Evolutionary conservation across 257 asterid genomes (phyloP).

Genomic region (Petunia secreta): DNA sequence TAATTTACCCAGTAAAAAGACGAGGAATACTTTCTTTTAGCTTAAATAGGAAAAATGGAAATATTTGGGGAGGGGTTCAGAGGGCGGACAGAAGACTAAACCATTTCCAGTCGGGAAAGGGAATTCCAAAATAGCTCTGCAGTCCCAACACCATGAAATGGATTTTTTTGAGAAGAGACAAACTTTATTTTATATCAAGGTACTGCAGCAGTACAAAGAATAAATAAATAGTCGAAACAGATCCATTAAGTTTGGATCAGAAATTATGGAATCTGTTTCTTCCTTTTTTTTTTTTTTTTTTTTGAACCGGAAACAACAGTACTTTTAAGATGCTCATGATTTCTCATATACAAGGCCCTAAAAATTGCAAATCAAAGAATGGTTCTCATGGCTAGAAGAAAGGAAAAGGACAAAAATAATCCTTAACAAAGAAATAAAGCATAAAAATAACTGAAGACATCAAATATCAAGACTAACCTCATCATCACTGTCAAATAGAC

Average conservation of each 20-base stretch:
- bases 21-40: background rate
- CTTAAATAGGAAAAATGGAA: background rate
- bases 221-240: no score
- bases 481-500: conserved; percentile 88
- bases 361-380: background rate
- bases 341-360: background rate
- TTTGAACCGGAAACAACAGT: background rate
- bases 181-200: no score
- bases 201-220: no score
- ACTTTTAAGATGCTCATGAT: background rate
- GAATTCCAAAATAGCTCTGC: background rate
- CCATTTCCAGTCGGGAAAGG: background rate
- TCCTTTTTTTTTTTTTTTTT: background rate
- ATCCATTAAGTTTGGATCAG: background rate
- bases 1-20: background rate
- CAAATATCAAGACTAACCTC: conserved; percentile 66
- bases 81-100: background rate
- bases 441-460: background rate
- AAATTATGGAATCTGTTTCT: background rate
- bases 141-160: conserved; percentile 10
- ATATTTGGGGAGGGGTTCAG: background rate
- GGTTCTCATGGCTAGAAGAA: background rate
- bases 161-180: no score
- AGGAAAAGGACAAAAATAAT: conserved; percentile 3
- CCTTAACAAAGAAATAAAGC: background rate